Evolutionary conservation across 2,329 filamentous ascomycete species (phyloP), one percentile per base, ranked within the genome.

Genomic region (Hysterium pulicare): DNA sequence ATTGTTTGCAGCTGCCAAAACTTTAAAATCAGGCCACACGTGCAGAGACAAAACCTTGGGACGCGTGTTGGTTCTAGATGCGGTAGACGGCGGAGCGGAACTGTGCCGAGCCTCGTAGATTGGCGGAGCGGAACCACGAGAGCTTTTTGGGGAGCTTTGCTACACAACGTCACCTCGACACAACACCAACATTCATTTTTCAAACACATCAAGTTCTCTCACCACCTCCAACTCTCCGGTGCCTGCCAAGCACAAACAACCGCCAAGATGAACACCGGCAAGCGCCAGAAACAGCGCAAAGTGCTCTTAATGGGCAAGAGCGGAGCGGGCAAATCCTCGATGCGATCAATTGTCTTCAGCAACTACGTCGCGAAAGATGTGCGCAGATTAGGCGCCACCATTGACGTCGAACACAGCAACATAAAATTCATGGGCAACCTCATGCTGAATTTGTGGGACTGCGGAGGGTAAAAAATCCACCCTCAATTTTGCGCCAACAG

Each of bases 351-450:
- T 62, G 96, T 98, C 66, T 98, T 98, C 71, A 95, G 88, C 75
- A 97, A 97, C 70, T 97, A 96, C 67, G 90, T 97, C 52, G 93
- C 93, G 43, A 90, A 94, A 63, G 93, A 98, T 68, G 95, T 95
- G 5, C 80, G 93, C 30, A 77, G 93, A 45, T 75, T 98, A 42
- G 93, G 93, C 53, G 93, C 93, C 1, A 98, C 93, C 10, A 97
- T 98, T 64, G 93, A 98, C 65, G 93, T 98, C 47, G 93, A 98
- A 70, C 87, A 97, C 60, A 96, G 90, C 49, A 93, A 96, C 71
- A 93, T 97, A 70, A 95, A 95, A 69, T 98, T 98, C 72, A 87
- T 98, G 72, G 93, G 93, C 40, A 97, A 97, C 68, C 76, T 98
- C 40, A 96, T 93, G 41, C 79, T 98, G 57, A 97, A 98, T 69